These are phyloP conservation scores for Multifurca ochricompacta DNA, from an alignment of 768 basidiomycete species.

Conservation along the genomic window DNA sequence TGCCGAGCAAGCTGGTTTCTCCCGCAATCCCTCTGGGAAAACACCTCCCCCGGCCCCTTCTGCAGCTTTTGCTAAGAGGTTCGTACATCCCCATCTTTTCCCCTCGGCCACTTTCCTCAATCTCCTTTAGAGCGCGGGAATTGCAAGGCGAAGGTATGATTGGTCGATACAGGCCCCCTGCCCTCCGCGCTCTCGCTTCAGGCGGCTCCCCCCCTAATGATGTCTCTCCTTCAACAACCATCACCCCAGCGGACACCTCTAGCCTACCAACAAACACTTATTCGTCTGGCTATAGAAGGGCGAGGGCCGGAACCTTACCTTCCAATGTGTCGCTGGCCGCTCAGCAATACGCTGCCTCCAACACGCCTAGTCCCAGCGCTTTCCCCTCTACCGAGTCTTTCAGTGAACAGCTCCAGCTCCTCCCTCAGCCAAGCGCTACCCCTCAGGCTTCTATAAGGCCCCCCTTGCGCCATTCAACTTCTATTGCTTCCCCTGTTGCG, in stretches of 20 bases:
- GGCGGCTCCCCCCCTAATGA: slow-evolving; percentile 72
- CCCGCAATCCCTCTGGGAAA: slow-evolving; percentile 80
- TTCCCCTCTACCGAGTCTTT: slow-evolving; percentile 40
- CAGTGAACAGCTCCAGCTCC: slow-evolving; percentile 38
- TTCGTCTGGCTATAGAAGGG: slow-evolving; percentile 84
- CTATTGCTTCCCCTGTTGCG: slow-evolving; percentile 52
- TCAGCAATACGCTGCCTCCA: slow-evolving; percentile 68
- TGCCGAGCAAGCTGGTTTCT: slow-evolving; percentile 75
- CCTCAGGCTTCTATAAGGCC: slow-evolving; percentile 49
- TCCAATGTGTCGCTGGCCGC: slow-evolving; percentile 88
- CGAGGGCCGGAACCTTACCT: slow-evolving; percentile 95
- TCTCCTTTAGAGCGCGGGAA: slow-evolving; percentile 65
- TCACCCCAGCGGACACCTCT: slow-evolving; percentile 48
- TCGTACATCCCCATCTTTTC: slow-evolving; percentile 21
- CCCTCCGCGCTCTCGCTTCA: slow-evolving; percentile 58
- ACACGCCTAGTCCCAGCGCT: slow-evolving; percentile 43
- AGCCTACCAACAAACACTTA: slow-evolving; percentile 65
- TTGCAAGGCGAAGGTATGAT: slow-evolving; percentile 71
- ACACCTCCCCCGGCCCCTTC: slow-evolving; percentile 88
- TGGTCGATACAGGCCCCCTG: slow-evolving; percentile 72
- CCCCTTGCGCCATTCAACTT: slow-evolving; percentile 67
- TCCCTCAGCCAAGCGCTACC: slow-evolving; percentile 33
- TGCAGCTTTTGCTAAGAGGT: slow-evolving; percentile 86
- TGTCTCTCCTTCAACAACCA: slow-evolving; percentile 43
- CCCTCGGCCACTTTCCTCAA: slow-evolving; percentile 20